Evolutionary conservation across 2,329 filamentous ascomycete genomes (phyloP).

Genomic region (Cytospora schulzeri): DNA sequence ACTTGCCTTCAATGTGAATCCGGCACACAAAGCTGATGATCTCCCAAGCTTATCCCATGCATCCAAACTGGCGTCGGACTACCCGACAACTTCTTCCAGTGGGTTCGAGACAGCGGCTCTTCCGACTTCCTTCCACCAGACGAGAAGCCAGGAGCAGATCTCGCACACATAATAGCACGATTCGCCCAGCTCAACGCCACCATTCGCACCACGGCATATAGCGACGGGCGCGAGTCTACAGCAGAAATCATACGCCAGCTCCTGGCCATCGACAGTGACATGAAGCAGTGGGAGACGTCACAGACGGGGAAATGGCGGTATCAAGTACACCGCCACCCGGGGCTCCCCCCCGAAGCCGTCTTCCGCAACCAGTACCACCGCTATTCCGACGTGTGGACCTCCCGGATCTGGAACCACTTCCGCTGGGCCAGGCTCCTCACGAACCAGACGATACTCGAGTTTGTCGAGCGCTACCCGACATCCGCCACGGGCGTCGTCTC

Average conservation of each 20-base stretch:
- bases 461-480: conserved; percentile 41
- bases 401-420: conserved; percentile 60
- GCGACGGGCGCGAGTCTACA: conserved; percentile 42
- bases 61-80: conserved; percentile 43
- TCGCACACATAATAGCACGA: conserved; percentile 44
- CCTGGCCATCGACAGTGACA: conserved; percentile 42
- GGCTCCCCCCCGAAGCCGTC: conserved; percentile 44
- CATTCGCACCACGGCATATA: conserved; percentile 38
- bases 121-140: conserved; percentile 38
- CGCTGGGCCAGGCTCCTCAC: conserved; percentile 59
- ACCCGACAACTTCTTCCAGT: conserved; percentile 47
- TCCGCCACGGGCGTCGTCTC: conserved; percentile 39
- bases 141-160: conserved; percentile 41
- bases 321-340: conserved; percentile 36
- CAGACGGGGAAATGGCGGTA: conserved; percentile 43
- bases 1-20: conserved; percentile 21
- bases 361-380: conserved; percentile 57
- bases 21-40: conserved; percentile 21
- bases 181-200: conserved; percentile 44
- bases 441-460: conserved; percentile 51
- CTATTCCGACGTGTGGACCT: conserved; percentile 56
- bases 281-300: conserved; percentile 43
- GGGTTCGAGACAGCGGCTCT: conserved; percentile 32
- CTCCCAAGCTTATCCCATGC: conserved; percentile 47
- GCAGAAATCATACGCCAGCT: conserved; percentile 42